phyloP scores from a whole-genome alignment of 345 rosid genomes.

The Ailanthus altissimus region DNA sequence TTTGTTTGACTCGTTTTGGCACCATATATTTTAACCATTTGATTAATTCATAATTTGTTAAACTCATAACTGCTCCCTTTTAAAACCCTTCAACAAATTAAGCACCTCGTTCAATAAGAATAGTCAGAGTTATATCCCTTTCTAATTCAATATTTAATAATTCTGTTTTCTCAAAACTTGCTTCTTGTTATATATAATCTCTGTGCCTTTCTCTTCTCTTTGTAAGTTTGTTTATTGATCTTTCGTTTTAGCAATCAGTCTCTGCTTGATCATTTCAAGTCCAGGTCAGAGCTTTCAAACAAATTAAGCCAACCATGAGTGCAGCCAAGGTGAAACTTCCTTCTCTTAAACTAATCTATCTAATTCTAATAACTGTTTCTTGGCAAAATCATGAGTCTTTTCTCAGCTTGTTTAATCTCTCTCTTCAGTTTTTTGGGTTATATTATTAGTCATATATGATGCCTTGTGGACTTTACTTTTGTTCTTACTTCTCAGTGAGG shows the following conservation, averaged over 20 bases:
- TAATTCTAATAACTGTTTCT: background rate
- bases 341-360: conserved; percentile 11
- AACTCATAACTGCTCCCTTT: background rate
- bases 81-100: no score
- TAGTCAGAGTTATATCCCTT: background rate
- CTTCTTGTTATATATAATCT: background rate
- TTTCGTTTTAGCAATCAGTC: background rate
- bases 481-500: no score
- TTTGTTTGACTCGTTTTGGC: conserved; percentile 2
- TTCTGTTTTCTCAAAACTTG: no score
- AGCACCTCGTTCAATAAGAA: background rate
- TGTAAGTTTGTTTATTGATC: conserved; percentile 5
- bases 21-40: no score
- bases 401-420: background rate
- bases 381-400: background rate
- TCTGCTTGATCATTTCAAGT: conserved; percentile 3
- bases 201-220: background rate
- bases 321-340: conserved; percentile 37
- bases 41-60: no score
- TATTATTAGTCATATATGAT: no score
- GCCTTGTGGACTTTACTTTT: no score
- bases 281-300: conserved; percentile 15
- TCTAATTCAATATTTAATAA: background rate
- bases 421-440: background rate
- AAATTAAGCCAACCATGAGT: background rate